phyloP scores from a whole-genome alignment of 768 basidiomycete species.

The Mycena maculata region DNA sequence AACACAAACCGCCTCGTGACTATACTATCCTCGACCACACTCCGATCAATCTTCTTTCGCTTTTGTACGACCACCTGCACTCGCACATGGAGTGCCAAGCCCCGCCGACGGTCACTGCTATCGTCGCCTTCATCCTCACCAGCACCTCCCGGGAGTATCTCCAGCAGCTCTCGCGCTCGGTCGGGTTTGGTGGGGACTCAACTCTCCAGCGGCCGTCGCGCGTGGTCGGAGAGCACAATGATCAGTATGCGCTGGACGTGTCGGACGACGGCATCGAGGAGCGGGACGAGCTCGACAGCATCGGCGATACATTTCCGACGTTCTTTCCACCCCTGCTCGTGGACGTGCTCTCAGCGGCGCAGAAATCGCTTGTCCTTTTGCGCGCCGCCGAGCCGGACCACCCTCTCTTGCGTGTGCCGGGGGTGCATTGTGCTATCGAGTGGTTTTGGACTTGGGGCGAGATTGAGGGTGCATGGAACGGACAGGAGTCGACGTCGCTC shows the following conservation, averaged over 20 bases:
- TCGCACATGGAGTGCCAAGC: slow-evolving; percentile 67
- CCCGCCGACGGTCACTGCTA: slow-evolving; percentile 57
- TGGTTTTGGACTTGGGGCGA: slow-evolving; percentile 77
- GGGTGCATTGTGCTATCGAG: slow-evolving; percentile 44
- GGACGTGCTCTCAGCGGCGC: slow-evolving; percentile 69
- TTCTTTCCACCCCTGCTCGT: slow-evolving; percentile 70
- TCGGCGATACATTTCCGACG: slow-evolving; percentile 62
- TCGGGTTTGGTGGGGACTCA: slow-evolving; percentile 61
- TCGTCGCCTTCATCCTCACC: slow-evolving; percentile 77
- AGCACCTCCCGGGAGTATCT: slow-evolving; percentile 73
- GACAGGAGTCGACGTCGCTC: slow-evolving; percentile 14
- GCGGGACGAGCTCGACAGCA: slow-evolving; percentile 47
- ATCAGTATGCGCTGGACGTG: slow-evolving; percentile 48
- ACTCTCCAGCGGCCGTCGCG: slow-evolving; percentile 41
- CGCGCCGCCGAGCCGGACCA: slow-evolving; percentile 74
- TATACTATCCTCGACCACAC: slow-evolving; percentile 58
- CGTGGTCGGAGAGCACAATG: slow-evolving; percentile 38
- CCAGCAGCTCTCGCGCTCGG: slow-evolving; percentile 63
- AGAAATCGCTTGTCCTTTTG: slow-evolving; percentile 75
- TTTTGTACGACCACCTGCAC: slow-evolving; percentile 68
- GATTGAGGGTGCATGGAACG: slow-evolving; percentile 62
- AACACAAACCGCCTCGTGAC: slow-evolving; percentile 46
- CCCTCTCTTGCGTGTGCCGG: slow-evolving; percentile 55
- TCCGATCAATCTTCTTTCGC: slow-evolving; percentile 66
- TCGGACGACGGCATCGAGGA: slow-evolving; percentile 55